Base-by-base conservation (phyloP, 139 green algal species). In the Raphidocelis subcapitata region DNA sequence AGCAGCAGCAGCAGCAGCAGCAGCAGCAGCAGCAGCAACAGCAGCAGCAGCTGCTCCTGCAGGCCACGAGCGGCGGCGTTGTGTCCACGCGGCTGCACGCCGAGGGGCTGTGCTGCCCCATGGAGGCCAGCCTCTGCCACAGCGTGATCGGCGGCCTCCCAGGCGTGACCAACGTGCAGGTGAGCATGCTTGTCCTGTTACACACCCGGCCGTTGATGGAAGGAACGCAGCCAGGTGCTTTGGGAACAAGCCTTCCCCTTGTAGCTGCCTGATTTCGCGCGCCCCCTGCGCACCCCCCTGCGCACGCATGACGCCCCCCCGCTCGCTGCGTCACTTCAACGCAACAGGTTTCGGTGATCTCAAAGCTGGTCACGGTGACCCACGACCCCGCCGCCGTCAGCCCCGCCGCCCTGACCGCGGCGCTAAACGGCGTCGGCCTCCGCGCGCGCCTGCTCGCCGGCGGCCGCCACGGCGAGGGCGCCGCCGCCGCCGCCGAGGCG, bases 71-170 rank as follows among this genome's bases (percentile, higher is more conserved):
- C 52, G 29, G 8, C 35, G 37, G 29, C 3, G 52, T 44, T 31
- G 57, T 74, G 16, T 69, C 56, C 5, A 85, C 72, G 15, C 76
- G 78, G n/a, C 60, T 90, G 4, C 84, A 80, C 32, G 80, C 82
- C 15, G 64, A 74, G 2, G 88, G 82, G 36, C 88, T 94, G 49
- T 94, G 89, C 82, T 94, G 89, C 74, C 88, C 88, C 0, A 79
- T 79, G 32, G 89, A 94, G 67, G 62, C 84, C 28, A 77, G 80
- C 5, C 65, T 94, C 8, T 86, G 92, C 36, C 65, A 90, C 37
- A 71, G 56, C 51, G 78, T 88, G 31, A 73, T 94, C 24, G 52
- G 72, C 4, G 36, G 26, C n/a, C 46, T 92, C 46, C 77, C 84
- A 4, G 89, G 89, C 23, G 84, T 94, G 26, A 15, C 54, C 20